phyloP scores from a whole-genome alignment of 495 filamentous ascomycete species.

The Podospora australis region DNA sequence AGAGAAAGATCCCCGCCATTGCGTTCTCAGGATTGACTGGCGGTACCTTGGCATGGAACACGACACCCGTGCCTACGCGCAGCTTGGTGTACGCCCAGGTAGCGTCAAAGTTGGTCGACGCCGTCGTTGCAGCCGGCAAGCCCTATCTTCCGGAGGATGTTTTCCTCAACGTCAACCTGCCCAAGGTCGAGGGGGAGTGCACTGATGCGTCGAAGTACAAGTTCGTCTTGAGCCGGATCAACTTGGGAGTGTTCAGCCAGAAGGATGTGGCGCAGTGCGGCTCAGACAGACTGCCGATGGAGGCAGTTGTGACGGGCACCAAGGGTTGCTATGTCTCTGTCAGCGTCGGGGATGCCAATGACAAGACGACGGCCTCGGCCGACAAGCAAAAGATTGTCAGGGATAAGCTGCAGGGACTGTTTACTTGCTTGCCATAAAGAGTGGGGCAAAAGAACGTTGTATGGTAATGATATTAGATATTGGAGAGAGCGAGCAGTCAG shows the following conservation, averaged over 20 bases:
- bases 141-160: conserved; percentile 54
- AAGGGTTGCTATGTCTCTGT: conserved; percentile 55
- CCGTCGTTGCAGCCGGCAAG: conserved; percentile 44
- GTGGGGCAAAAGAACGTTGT: too few species aligned
- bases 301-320: conserved; percentile 40
- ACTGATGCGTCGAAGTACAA: conserved; percentile 43
- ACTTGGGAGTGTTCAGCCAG: conserved; percentile 42
- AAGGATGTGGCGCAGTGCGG: conserved; percentile 54
- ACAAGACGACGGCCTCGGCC: conserved; percentile 52
- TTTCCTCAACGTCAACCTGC: conserved; percentile 66
- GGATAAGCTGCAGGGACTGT: conserved; percentile 45
- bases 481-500: too few species aligned
- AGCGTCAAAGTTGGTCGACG: conserved; percentile 49
- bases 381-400: conserved; percentile 50
- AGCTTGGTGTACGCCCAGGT: conserved; percentile 55
- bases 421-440: conserved; percentile 37
- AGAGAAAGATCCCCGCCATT: conserved; percentile 51
- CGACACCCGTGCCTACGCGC: conserved; percentile 38
- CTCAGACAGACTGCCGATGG: conserved; percentile 49
- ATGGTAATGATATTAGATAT: too few species aligned
- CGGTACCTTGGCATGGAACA: conserved; percentile 47
- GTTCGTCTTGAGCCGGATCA: conserved; percentile 56
- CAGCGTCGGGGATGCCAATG: conserved; percentile 53
- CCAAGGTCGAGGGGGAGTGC: conserved; percentile 43
- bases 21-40: conserved; percentile 54